Base-by-base conservation (phyloP, 2,329 filamentous ascomycete genomes). In the Talaromyces funiculosus region DNA sequence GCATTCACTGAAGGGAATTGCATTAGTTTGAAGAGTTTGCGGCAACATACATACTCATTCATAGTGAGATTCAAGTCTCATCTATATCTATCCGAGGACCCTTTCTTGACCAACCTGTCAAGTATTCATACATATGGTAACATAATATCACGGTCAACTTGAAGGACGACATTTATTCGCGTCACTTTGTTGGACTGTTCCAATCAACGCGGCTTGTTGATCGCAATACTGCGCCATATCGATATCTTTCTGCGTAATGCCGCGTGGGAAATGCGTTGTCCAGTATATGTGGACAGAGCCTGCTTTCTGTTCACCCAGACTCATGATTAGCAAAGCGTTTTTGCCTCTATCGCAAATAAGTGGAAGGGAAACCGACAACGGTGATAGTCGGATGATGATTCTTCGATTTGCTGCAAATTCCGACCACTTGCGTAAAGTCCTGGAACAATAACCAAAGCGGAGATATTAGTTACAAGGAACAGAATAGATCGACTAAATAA, bases 361-460 rank as follows among this genome's bases (percentile, higher is more conserved):
- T 1, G 6, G 10, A 45, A 7, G n/a, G 16, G n/a, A 43, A 29
- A 29, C 72, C 64, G 68, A 76, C 74, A 59, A 75, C 59, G 3
- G 71, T 75, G 67, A 76, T 74, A 2, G 69, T 74, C 22, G 74
- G 66, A 66, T 76, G 74, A 61, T 76, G 74, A 53, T 73, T 75
- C 63, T 73, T 71, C 9, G 64, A 64, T 18, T 73, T 68, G 63
- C 74, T 75, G 58, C 72, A 68, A 35, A 73, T 70, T 7, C 72
- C 73, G 59, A 76, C 66, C 43, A 73, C 62, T 61, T 73, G 74
- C 18, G 73, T 65, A 61, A 76, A 76, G 26, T 71, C 69, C 74
- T 76, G 61, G 26, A 16, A 49, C 45, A 53, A n/a, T n/a, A n/a
- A 12, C 12, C 51, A 14, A 5, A 54, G 8, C 18, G n/a, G 6